Percentiles rank a stretch among this genome's conserved stretches.
Evolutionary conservation across 176 grass and related monocot genomes (phyloP).

Genomic region (Ensete ventricosum): DNA sequence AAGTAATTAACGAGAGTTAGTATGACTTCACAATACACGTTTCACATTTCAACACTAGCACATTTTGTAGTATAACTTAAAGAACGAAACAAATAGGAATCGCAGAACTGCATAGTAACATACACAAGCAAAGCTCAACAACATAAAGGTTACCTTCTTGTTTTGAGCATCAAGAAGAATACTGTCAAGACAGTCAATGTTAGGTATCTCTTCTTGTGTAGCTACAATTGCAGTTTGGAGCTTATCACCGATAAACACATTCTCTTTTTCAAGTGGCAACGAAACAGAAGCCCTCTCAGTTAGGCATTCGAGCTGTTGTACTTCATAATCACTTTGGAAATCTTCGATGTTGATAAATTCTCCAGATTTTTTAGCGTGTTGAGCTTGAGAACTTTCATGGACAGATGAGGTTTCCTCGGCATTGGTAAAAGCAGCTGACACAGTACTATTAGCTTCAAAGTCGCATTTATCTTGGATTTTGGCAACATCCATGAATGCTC

Average conservation of each 20-base stretch:
- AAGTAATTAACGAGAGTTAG: not conserved
- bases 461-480: not conserved
- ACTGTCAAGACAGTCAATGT: constrained; percentile 36
- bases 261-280: constrained; percentile 19
- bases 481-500: not conserved
- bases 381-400: not conserved
- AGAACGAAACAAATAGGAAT: not conserved
- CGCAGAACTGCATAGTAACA: not conserved
- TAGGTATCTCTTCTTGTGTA: constrained; percentile 34
- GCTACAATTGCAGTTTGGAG: constrained; percentile 26
- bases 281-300: constrained; percentile 10
- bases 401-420: not conserved
- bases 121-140: not conserved
- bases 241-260: constrained; percentile 30
- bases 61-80: not conserved
- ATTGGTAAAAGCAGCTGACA: not conserved
- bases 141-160: constrained; percentile 34
- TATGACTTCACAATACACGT: not conserved
- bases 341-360: constrained; percentile 3
- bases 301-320: constrained; percentile 1
- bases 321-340: constrained; percentile 1
- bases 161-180: constrained; percentile 45
- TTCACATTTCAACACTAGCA: not conserved
- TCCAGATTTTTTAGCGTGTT: not conserved
- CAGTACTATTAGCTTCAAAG: not conserved